Evolutionary conservation across 257 asterid species (phyloP).

Genomic region (Sherardia arvensis): DNA sequence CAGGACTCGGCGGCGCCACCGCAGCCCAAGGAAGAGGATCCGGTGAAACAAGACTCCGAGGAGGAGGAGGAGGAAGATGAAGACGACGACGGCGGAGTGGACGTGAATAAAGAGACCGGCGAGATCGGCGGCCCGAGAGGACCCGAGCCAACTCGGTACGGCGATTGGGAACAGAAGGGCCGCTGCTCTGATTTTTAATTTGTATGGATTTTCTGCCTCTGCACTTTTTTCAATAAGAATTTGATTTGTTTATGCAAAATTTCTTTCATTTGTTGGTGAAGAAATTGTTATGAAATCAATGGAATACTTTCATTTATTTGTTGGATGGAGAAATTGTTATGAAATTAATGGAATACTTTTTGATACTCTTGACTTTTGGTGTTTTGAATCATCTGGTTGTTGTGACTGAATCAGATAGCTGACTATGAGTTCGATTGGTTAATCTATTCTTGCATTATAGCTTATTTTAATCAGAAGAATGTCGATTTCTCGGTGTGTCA

Average conservation of each 20-base stretch:
- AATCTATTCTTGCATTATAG: not conserved
- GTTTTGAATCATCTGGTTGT: not conserved
- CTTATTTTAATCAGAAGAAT: not conserved
- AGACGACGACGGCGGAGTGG: constrained; percentile 17
- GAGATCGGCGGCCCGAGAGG: constrained; percentile 87
- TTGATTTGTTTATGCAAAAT: not conserved
- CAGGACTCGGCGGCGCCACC: not conserved
- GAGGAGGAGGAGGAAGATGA: constrained; percentile 13
- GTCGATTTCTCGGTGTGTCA: not conserved
- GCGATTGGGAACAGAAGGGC: constrained; percentile 86
- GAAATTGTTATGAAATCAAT: not conserved
- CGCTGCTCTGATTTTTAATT: constrained; percentile 70
- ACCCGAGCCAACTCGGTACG: constrained; percentile 87
- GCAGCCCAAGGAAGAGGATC: not conserved
- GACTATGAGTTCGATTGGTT: not conserved
- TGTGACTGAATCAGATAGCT: not conserved
- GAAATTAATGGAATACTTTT: not conserved
- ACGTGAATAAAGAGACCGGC: constrained; percentile 43
- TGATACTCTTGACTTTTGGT: not conserved
- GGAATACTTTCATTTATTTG: not conserved
- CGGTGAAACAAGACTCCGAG: constrained; percentile 5
- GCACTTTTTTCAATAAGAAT: not conserved
- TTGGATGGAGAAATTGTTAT: not conserved
- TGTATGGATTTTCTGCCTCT: not conserved
- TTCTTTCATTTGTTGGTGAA: not conserved